Evolutionary conservation across 805 yeast species (phyloP).

Genomic region (Nakazawaea peltata): DNA sequence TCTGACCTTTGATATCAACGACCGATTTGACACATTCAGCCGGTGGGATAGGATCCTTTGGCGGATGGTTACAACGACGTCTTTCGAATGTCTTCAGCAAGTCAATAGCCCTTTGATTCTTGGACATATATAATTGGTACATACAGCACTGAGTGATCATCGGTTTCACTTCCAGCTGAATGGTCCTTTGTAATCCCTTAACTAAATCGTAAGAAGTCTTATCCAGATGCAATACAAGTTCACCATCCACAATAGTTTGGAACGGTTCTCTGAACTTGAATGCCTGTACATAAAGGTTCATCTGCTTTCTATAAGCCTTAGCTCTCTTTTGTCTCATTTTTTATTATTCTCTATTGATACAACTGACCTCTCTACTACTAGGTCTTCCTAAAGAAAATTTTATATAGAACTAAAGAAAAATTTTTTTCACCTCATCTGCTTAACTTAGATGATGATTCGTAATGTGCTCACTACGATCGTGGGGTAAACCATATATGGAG

Average conservation of each 20-base stretch:
- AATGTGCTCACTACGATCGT: too few species aligned
- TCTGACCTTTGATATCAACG: conserved; percentile 62
- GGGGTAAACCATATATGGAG: too few species aligned
- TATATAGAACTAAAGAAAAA: too few species aligned
- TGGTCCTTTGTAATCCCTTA: conserved; percentile 72
- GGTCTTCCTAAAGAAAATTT: too few species aligned
- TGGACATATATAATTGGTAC: conserved; percentile 68
- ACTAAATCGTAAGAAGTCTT: conserved; percentile 66
- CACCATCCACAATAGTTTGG: conserved; percentile 83
- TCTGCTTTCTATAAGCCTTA: conserved; percentile 86
- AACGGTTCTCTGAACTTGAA: conserved; percentile 93
- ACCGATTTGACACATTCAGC: conserved; percentile 70
- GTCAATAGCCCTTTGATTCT: conserved; percentile 69
- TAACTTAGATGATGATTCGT: too few species aligned
- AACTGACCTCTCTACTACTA: too few species aligned
- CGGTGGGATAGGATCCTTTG: conserved; percentile 53
- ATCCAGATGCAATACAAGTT: conserved; percentile 57
- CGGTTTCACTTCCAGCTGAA: conserved; percentile 80
- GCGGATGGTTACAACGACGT: conserved; percentile 84
- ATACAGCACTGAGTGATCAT: conserved; percentile 96
- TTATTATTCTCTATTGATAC: too few species aligned
- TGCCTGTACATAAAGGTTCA: conserved; percentile 75
- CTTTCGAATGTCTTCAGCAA: conserved; percentile 81
- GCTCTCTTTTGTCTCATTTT: conserved; percentile 95
- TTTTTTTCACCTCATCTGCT: too few species aligned